Evolutionary conservation across 2,329 filamentous ascomycete genomes (phyloP).

Genomic region (Aspergillus sp.): DNA sequence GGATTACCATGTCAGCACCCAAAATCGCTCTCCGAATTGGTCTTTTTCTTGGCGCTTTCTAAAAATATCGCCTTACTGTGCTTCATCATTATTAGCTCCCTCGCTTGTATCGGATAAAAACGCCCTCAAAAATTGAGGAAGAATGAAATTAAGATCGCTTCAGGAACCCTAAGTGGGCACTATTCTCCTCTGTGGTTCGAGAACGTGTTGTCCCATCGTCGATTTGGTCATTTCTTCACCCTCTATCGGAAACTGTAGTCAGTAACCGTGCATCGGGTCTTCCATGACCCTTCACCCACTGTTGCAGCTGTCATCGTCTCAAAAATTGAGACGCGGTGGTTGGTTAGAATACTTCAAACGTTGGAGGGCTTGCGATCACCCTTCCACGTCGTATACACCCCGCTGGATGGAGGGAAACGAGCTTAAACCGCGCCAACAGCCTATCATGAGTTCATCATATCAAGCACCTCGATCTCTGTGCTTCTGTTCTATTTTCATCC

Average conservation of each 20-base stretch:
- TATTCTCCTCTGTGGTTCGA: neutral
- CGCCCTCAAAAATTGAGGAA: no score
- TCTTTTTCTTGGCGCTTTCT: neutral
- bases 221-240: no score
- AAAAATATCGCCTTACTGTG: neutral
- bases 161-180: neutral
- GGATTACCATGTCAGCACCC: constrained; percentile 9
- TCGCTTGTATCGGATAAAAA: neutral
- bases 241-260: no score
- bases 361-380: no score
- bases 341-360: no score
- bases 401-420: neutral
- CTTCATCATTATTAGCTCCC: neutral
- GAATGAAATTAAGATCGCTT: constrained; percentile 1
- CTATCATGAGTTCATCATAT: neutral
- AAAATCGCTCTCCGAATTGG: neutral
- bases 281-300: neutral
- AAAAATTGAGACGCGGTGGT: no score
- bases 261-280: neutral
- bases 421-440: neutral
- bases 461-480: neutral
- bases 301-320: neutral
- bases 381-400: neutral
- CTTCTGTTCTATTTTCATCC: constrained; percentile 3
- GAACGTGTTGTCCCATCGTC: no score